phyloP scores from a whole-genome alignment of 2,329 filamentous ascomycete genomes.

The Neofusicoccum kwambonambiense region DNA sequence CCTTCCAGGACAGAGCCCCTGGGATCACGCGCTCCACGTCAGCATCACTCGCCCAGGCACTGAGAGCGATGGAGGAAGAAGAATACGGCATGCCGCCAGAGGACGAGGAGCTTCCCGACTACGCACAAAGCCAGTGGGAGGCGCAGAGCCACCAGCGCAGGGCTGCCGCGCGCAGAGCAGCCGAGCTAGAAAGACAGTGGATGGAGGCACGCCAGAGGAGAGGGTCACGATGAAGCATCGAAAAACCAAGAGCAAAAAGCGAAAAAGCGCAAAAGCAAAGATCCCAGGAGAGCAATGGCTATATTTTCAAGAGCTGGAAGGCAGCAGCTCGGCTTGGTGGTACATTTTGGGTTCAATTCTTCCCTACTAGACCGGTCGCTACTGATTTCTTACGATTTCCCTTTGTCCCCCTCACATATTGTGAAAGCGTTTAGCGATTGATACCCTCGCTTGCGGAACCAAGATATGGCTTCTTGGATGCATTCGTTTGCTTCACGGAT shows the following conservation, averaged over 20 bases:
- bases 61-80: slow-evolving; percentile 28
- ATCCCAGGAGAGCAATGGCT: not conserved
- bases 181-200: slow-evolving; percentile 47
- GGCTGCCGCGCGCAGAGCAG: slow-evolving; percentile 44
- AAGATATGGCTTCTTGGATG: slow-evolving; percentile 14
- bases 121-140: slow-evolving; percentile 48
- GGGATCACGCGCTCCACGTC: slow-evolving; percentile 21
- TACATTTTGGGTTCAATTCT: not conserved
- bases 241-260: not conserved
- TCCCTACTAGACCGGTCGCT: slow-evolving; percentile 9
- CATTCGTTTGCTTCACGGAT: slow-evolving; percentile 1
- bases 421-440: slow-evolving; percentile 14
- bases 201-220: slow-evolving; percentile 27
- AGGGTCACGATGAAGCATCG: not conserved
- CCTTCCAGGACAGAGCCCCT: slow-evolving; percentile 11
- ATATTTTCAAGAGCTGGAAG: not conserved
- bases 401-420: not conserved
- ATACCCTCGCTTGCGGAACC: slow-evolving; percentile 11
- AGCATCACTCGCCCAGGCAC: slow-evolving; percentile 22
- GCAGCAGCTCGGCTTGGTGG: not conserved
- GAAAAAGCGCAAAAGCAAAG: not conserved
- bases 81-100: slow-evolving; percentile 26
- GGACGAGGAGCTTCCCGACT: slow-evolving; percentile 46
- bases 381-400: not conserved
- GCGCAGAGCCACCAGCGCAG: slow-evolving; percentile 39